phyloP scores from a whole-genome alignment of 2,329 filamentous ascomycete genomes.

The Ophiostoma ulmi region DNA sequence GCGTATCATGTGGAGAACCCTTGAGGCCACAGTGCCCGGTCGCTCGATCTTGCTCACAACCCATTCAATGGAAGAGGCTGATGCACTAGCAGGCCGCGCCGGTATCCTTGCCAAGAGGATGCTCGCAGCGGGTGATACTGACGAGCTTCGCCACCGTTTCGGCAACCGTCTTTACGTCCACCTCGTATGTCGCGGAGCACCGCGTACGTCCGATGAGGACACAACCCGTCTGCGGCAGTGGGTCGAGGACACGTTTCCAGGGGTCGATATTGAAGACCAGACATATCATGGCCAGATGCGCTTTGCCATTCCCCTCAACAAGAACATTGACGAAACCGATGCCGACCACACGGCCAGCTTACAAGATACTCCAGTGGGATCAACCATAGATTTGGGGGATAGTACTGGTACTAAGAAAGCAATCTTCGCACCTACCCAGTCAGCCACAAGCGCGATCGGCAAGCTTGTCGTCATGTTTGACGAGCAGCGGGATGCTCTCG shows the following conservation, averaged over 20 bases:
- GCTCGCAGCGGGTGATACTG: conserved; percentile 75
- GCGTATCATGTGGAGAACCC: conserved; percentile 85
- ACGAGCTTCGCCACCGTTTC: conserved; percentile 66
- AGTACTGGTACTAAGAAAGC: neutral
- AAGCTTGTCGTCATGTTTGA: conserved; percentile 69
- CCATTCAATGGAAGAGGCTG: conserved; percentile 92
- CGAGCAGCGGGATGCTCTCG: conserved; percentile 60
- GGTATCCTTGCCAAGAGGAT: conserved; percentile 83
- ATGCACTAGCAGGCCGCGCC: conserved; percentile 74
- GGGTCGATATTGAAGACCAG: conserved; percentile 64
- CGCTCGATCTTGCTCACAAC: conserved; percentile 85
- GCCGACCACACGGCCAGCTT: neutral
- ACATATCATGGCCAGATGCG: conserved; percentile 81
- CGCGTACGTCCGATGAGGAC: conserved; percentile 63
- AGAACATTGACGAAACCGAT: conserved; percentile 28
- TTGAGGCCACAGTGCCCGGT: conserved; percentile 66
- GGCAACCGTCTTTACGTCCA: conserved; percentile 79
- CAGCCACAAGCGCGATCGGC: conserved; percentile 53
- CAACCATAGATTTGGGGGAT: neutral
- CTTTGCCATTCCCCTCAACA: conserved; percentile 63
- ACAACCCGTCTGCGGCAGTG: conserved; percentile 63
- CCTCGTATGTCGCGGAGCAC: conserved; percentile 68
- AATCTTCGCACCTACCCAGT: conserved; percentile 20
- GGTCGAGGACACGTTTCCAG: conserved; percentile 57
- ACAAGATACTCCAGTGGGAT: neutral